phyloP scores from a whole-genome alignment of 345 rosid genomes.

The Nephelium lappaceum region DNA sequence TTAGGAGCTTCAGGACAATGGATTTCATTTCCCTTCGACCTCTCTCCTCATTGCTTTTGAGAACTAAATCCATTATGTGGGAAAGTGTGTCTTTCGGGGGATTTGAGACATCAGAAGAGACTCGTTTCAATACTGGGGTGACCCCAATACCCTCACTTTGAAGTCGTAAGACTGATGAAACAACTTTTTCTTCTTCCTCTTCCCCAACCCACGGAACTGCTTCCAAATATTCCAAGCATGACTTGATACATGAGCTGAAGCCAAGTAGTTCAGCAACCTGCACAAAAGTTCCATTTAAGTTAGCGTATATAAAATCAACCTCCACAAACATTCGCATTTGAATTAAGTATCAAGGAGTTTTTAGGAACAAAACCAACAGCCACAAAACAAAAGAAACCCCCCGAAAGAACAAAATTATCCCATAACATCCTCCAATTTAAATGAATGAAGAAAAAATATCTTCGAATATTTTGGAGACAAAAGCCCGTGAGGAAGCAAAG shows the following conservation, averaged over 20 bases:
- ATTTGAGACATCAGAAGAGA: conserved; percentile 56
- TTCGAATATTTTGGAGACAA: neutral
- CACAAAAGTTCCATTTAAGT: conserved; percentile 10
- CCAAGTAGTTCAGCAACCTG: conserved; percentile 84
- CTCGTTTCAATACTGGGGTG: conserved; percentile 73
- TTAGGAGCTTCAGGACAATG: conserved; percentile 84
- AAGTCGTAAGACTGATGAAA: conserved; percentile 67
- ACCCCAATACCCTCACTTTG: conserved; percentile 73
- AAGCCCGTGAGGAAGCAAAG: neutral
- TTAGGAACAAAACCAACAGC: neutral
- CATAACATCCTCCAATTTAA: neutral
- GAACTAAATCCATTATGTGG: conserved; percentile 76
- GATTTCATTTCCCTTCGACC: conserved; percentile 93
- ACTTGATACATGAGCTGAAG: conserved; percentile 64
- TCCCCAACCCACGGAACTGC: conserved; percentile 99
- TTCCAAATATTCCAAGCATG: conserved; percentile 92
- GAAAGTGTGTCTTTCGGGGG: conserved; percentile 83
- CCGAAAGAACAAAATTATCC: neutral
- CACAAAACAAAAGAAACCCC: neutral
- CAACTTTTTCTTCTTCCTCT: conserved; percentile 94
- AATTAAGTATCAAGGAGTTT: neutral
- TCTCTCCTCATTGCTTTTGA: conserved; percentile 87
- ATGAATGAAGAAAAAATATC: neutral
- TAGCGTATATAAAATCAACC: conserved; percentile 2
- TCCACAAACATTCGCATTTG: neutral